Conservation (phyloP, 306 rosid genomes). For the Spatholobus suberectus region DNA sequence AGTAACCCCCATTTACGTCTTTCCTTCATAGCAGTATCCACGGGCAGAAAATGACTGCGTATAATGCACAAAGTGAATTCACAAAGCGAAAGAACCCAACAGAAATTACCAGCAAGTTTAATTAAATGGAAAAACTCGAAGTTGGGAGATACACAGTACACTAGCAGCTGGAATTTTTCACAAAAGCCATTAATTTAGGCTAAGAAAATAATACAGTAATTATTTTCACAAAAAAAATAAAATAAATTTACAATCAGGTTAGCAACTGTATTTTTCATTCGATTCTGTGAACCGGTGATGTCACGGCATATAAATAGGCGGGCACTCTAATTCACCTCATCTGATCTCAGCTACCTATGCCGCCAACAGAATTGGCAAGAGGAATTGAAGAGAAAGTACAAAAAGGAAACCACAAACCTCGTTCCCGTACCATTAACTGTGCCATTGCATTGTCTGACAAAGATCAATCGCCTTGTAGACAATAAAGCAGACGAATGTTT, state of each 20-base stretch:
- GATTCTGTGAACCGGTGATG: slow-evolving; percentile 55
- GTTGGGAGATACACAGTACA: slow-evolving; percentile 39
- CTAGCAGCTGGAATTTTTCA: slow-evolving; percentile 43
- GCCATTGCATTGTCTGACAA: slow-evolving; percentile 29
- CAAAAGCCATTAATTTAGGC: slow-evolving; percentile 60
- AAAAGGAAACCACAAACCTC: slow-evolving; percentile 49
- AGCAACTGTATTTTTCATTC: slow-evolving; percentile 56
- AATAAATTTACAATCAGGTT: slow-evolving; percentile 77
- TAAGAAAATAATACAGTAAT: slow-evolving; percentile 67
- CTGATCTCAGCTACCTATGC: slow-evolving; percentile 51
- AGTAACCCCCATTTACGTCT: neutral
- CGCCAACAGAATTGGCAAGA: slow-evolving; percentile 52
- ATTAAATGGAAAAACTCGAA: slow-evolving; percentile 28
- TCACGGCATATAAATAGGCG: slow-evolving; percentile 51
- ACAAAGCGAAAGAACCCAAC: neutral
- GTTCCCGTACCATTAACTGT: slow-evolving; percentile 52
- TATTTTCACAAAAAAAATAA: slow-evolving; percentile 47
- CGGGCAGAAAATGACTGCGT: neutral
- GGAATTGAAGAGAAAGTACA: slow-evolving; percentile 35
- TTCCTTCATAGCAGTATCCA: neutral
- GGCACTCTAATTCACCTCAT: slow-evolving; percentile 43
- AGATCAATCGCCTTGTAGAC: slow-evolving; percentile 84
- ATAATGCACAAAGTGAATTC: neutral
- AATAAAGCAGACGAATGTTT: slow-evolving; percentile 96
- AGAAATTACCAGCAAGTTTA: slow-evolving; percentile 13